These are phyloP conservation scores for Erythrobasidium hasegawianum DNA, from an alignment of 1,284 basidiomycete genomes.

Conservation along the genomic window DNA sequence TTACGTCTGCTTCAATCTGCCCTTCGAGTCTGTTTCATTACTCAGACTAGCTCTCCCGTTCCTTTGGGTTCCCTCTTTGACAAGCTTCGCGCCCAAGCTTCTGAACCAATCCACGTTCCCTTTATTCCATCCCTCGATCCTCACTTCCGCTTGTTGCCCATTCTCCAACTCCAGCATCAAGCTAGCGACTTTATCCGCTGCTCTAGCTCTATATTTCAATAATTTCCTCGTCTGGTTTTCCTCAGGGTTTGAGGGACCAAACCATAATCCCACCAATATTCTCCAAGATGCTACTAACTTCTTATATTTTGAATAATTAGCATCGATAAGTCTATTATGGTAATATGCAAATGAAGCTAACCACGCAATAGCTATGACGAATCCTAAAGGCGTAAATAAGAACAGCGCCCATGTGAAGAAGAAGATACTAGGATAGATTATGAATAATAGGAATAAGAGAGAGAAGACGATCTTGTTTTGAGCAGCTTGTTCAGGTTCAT, in stretches of 20 bases:
- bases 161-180: constrained; percentile 23
- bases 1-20: constrained; percentile 24
- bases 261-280: constrained; percentile 83
- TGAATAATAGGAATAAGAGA: constrained; percentile 61
- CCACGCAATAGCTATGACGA: constrained; percentile 46
- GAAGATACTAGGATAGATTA: constrained; percentile 77
- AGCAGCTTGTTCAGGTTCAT: constrained; percentile 61
- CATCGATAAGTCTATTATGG: constrained; percentile 71
- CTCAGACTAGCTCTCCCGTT: not conserved
- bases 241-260: constrained; percentile 38
- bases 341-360: constrained; percentile 63
- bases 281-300: constrained; percentile 82
- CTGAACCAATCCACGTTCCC: constrained; percentile 30
- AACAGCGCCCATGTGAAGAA: constrained; percentile 75
- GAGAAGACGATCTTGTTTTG: constrained; percentile 88
- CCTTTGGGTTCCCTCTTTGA: not conserved
- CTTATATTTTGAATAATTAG: constrained; percentile 59
- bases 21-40: not conserved
- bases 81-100: constrained; percentile 28
- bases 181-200: constrained; percentile 16
- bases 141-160: not conserved
- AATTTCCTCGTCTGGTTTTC: constrained; percentile 22
- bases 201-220: constrained; percentile 14
- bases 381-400: constrained; percentile 61
- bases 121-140: not conserved